Conservation (phyloP, 225 moss, liverwort and hornwort species). For the Straminergon stramineum region DNA sequence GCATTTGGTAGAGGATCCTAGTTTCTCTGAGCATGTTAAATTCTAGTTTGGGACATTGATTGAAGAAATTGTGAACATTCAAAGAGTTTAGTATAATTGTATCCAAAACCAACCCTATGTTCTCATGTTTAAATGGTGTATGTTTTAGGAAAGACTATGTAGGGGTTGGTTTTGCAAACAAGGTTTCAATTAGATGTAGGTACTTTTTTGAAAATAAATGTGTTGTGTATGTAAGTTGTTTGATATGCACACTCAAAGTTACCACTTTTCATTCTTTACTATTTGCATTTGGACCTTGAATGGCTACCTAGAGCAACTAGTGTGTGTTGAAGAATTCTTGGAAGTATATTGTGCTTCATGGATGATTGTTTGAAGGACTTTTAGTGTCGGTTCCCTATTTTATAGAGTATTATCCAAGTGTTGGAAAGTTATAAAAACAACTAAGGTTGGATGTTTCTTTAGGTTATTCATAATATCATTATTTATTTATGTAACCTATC, state of each 20-base stretch:
- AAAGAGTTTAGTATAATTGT: not conserved
- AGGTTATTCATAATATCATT: not conserved
- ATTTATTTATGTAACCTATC: not conserved
- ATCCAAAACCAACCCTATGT: not conserved
- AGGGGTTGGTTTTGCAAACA: not conserved
- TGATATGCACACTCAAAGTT: not conserved
- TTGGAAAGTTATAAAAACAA: not conserved
- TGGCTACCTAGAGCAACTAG: not conserved
- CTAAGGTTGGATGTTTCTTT: not conserved
- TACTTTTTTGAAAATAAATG: not conserved
- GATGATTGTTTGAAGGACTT: too few species aligned
- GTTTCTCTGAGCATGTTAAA: too few species aligned
- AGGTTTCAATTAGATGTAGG: not conserved
- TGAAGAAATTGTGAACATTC: not conserved
- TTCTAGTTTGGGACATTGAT: not conserved
- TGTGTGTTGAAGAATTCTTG: not conserved
- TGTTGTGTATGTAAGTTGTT: not conserved
- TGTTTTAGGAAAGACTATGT: not conserved
- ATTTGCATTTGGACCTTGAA: not conserved
- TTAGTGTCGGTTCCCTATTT: too few species aligned
- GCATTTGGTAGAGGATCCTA: not conserved
- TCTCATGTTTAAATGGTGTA: not conserved
- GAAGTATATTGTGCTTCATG: not conserved
- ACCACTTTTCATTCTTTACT: not conserved
- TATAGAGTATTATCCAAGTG: not conserved